These are phyloP conservation scores for Talaromyces ruber DNA, from an alignment of 495 filamentous ascomycete species.

Conservation along the genomic window DNA sequence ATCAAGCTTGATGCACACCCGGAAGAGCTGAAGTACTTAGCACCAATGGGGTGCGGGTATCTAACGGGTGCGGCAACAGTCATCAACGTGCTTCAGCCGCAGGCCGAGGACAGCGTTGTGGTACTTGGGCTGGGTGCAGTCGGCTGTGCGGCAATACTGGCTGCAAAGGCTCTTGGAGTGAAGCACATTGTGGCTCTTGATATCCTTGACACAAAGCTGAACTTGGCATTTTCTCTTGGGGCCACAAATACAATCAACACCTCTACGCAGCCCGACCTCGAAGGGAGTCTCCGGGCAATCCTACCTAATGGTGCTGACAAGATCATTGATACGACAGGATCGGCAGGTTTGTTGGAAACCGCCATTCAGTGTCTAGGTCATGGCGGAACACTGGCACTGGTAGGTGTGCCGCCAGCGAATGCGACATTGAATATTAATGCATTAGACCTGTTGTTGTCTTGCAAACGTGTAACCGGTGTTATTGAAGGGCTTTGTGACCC, in stretches of 20 bases:
- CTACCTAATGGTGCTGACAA: slow-evolving; percentile 24
- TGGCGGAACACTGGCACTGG: slow-evolving; percentile 27
- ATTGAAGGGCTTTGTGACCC: no score
- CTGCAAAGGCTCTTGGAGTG: slow-evolving; percentile 15
- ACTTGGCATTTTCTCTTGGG: slow-evolving; percentile 30
- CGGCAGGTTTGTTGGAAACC: slow-evolving; percentile 19
- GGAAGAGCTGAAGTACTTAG: slow-evolving; percentile 22
- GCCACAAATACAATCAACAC: slow-evolving; percentile 33
- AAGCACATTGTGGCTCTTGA: slow-evolving; percentile 33
- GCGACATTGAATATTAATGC: slow-evolving; percentile 20
- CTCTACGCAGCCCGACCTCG: slow-evolving; percentile 14
- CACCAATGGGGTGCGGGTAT: slow-evolving; percentile 40
- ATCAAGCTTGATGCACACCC: slow-evolving; percentile 18
- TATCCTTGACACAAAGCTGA: slow-evolving; percentile 28
- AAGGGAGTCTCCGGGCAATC: slow-evolving; percentile 13
- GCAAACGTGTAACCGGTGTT: slow-evolving; percentile 19
- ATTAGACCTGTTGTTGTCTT: slow-evolving; percentile 15
- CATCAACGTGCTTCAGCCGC: slow-evolving; percentile 27
- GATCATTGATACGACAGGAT: slow-evolving; percentile 34
- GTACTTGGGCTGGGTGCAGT: slow-evolving; percentile 36
- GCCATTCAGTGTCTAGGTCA: slow-evolving; percentile 25
- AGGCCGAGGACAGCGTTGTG: slow-evolving; percentile 13
- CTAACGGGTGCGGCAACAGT: slow-evolving; percentile 38
- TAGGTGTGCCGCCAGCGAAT: slow-evolving; percentile 30
- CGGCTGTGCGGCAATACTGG: slow-evolving; percentile 31